Base-by-base conservation (phyloP, 495 filamentous ascomycete genomes). In the Daldinia decipiens region DNA sequence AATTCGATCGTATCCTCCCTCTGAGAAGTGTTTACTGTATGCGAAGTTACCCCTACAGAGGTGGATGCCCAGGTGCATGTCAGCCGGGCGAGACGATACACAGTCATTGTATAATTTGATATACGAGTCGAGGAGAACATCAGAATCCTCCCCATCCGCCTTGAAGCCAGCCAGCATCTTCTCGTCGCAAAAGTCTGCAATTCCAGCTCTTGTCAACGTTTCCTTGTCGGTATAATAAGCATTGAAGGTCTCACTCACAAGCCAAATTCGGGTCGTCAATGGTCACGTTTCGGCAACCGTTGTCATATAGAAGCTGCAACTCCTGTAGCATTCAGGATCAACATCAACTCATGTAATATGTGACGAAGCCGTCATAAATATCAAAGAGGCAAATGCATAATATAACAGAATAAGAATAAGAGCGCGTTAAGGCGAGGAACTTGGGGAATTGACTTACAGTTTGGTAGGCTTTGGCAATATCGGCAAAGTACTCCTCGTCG, bases 41-140 rank as follows among this genome's bases (percentile, higher is more conserved):
- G 89, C 84, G 73, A 91, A 91, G 79, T 91, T 92, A 38, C 90
- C 90, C 36, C 88, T 86, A 80, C 90, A 91, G 62, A 91, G 80
- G 75, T 91, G 90, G 4, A 92, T 85, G 51, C 89, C 89, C 34
- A 90, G 74, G 72, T 89, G 87, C 80, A 90, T 81, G 60, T 90
- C 87, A 9, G 82, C 73, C 15, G 86, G 85, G 0, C 85, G 82
- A 50, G 84, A 81, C 58, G 84, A 79, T 66, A 91, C 79, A 75
- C 85, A 85, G 79, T 87, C 86, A 72, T 91, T 92, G 83, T 92
- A 91, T 74, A 88, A 81, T 74, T 84, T 83, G 79, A 92, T 88
- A 78, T 91, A 91, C 51, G 85, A 84, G 72, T 89, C 85, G 43
- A 92, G 82, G 57, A 88, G 82, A 54, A 83, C 82, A 17, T 90